Percentiles rank a stretch among this genome's conserved stretches.
phyloP scores from a whole-genome alignment of 2,329 filamentous ascomycete species.

The Lasiodiplodia citricola region DNA sequence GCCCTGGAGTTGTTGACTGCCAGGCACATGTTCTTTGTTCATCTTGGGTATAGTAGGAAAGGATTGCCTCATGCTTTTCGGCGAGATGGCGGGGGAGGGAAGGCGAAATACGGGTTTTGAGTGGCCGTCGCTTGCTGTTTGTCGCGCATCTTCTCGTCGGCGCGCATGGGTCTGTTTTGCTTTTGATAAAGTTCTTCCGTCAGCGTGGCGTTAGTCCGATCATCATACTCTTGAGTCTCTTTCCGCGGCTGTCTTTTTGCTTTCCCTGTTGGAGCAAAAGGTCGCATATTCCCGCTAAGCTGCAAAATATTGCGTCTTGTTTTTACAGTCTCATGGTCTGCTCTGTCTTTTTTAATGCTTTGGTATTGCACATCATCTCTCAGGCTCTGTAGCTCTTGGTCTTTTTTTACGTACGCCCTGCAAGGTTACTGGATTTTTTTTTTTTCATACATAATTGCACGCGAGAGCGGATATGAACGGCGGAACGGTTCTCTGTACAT shows the following conservation, averaged over 20 bases:
- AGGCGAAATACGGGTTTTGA: constrained; percentile 21
- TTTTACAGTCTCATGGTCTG: not conserved
- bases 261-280: constrained; percentile 15
- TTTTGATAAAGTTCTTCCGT: constrained; percentile 20
- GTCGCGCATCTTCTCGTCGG: constrained; percentile 9
- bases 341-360: not conserved
- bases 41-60: constrained; percentile 25
- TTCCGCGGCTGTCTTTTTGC: constrained; percentile 16
- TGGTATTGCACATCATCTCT: not conserved
- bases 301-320: constrained; percentile 6
- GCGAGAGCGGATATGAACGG: not conserved
- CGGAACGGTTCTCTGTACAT: constrained; percentile 12
- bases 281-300: constrained; percentile 10
- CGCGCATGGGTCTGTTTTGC: constrained; percentile 3
- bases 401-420: not conserved
- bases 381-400: constrained; percentile 4
- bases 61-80: not conserved
- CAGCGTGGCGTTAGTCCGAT: constrained; percentile 25
- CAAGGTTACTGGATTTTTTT: not conserved
- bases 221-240: constrained; percentile 15
- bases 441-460: constrained; percentile 12
- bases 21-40: constrained; percentile 21
- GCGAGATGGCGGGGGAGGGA: constrained; percentile 6
- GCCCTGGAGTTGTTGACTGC: constrained; percentile 5
- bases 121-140: constrained; percentile 9